Conservation (phyloP, 2,329 filamentous ascomycete genomes). For the Xylariaceae sp. region DNA sequence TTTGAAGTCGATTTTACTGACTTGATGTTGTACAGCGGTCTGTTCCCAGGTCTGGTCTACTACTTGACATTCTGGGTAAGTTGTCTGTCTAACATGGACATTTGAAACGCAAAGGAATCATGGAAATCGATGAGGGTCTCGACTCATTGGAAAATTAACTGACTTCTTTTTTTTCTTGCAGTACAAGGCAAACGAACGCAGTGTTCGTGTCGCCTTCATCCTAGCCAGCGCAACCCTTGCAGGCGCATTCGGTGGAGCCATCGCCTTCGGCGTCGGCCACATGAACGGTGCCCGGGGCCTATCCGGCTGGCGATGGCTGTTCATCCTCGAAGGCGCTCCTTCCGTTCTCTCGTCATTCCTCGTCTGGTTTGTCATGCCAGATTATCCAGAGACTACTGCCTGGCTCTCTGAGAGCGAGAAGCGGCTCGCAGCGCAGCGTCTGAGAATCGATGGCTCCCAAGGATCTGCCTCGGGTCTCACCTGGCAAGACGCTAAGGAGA, state of each 20-base stretch:
- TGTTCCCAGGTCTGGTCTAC: slow-evolving; percentile 61
- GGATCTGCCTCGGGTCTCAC: slow-evolving; percentile 58
- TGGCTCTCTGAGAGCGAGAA: slow-evolving; percentile 59
- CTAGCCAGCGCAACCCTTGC: slow-evolving; percentile 65
- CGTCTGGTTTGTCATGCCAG: slow-evolving; percentile 58
- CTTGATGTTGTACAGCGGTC: slow-evolving; percentile 35
- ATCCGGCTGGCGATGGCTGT: slow-evolving; percentile 67
- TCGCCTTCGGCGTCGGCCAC: slow-evolving; percentile 68
- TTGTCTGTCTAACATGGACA: background rate
- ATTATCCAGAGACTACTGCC: slow-evolving; percentile 59
- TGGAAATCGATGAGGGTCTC: background rate
- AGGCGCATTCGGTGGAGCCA: slow-evolving; percentile 69
- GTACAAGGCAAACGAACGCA: slow-evolving; percentile 66
- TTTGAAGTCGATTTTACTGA: slow-evolving; percentile 1
- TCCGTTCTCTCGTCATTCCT: slow-evolving; percentile 50
- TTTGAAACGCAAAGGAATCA: background rate
- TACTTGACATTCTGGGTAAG: slow-evolving; percentile 63
- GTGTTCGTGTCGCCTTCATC: slow-evolving; percentile 65
- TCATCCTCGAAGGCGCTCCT: slow-evolving; percentile 40
- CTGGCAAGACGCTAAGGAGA: slow-evolving; percentile 64
- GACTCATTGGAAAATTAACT: background rate
- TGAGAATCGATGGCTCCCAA: slow-evolving; percentile 45
- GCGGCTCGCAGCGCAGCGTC: slow-evolving; percentile 43
- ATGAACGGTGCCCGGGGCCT: slow-evolving; percentile 60
- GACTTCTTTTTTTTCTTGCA: background rate